Conservation (phyloP, 306 rosid species). For the Adenanthera pavonina region DNA sequence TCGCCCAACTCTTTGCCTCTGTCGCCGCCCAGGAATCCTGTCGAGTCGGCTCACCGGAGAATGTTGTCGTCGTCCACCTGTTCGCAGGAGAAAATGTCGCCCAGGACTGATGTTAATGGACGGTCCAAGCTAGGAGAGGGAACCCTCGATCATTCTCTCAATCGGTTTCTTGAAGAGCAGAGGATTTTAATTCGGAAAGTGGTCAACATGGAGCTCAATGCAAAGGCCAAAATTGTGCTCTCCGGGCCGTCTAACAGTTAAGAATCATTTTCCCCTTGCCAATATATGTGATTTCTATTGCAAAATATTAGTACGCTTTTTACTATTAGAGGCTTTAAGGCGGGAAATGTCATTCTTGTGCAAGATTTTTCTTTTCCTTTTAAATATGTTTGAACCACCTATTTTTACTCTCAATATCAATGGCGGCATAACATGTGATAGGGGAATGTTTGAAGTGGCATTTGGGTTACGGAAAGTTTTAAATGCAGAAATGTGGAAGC, state of each 20-base stretch:
- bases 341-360: not conserved
- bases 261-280: constrained; percentile 4
- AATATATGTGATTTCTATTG: not conserved
- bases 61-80: constrained; percentile 67
- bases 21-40: constrained; percentile 74
- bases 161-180: constrained; percentile 66
- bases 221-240: constrained; percentile 60
- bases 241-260: constrained; percentile 76
- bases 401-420: not conserved
- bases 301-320: not conserved
- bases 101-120: constrained; percentile 30
- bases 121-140: constrained; percentile 22
- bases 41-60: constrained; percentile 63
- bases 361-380: not conserved
- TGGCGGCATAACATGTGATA: not conserved
- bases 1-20: constrained; percentile 46
- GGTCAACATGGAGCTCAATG: constrained; percentile 41
- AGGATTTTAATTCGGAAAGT: constrained; percentile 50
- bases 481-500: not conserved
- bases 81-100: constrained; percentile 52
- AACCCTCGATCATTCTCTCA: constrained; percentile 44
- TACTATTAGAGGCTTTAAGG: not conserved
- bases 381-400: not conserved
- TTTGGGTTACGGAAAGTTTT: too few species aligned
- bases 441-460: not conserved